Evolutionary conservation across 2,329 filamentous ascomycete species (phyloP).

Genomic region (Aureobasidium mangrovei): DNA sequence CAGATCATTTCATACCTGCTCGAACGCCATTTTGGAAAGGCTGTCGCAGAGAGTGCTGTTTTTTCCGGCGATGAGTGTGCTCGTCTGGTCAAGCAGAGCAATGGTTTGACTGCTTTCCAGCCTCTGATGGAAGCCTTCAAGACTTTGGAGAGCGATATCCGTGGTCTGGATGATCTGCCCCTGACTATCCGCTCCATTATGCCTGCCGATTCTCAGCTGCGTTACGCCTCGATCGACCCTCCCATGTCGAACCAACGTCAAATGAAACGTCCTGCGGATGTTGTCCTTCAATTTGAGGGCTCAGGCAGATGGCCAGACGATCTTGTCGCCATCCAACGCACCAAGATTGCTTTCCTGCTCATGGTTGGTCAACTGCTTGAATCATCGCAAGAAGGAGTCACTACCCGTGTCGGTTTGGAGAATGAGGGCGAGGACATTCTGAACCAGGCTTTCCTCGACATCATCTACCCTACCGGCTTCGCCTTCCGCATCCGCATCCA

Average conservation of each 20-base stretch:
- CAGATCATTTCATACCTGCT: slow-evolving; percentile 72
- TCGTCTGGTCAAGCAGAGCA: slow-evolving; percentile 32
- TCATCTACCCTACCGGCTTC: slow-evolving; percentile 62
- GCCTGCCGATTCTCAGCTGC: slow-evolving; percentile 61
- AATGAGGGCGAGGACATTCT: slow-evolving; percentile 58
- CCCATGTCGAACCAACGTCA: slow-evolving; percentile 43
- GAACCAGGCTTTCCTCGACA: slow-evolving; percentile 75
- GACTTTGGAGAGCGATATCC: slow-evolving; percentile 66
- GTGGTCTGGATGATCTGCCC: slow-evolving; percentile 71
- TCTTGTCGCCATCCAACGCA: slow-evolving; percentile 79
- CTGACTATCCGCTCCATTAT: slow-evolving; percentile 76
- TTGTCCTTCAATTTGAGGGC: slow-evolving; percentile 84
- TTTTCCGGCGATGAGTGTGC: slow-evolving; percentile 41
- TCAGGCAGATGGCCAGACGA: slow-evolving; percentile 93
- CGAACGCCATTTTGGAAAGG: slow-evolving; percentile 56
- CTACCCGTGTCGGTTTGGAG: slow-evolving; percentile 69
- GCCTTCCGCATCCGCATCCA: slow-evolving; percentile 80
- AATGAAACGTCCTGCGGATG: slow-evolving; percentile 54
- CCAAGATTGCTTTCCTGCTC: slow-evolving; percentile 79
- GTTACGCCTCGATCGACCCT: slow-evolving; percentile 58
- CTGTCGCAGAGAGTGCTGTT: slow-evolving; percentile 40
- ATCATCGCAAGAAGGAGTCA: slow-evolving; percentile 51
- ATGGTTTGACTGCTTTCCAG: slow-evolving; percentile 51
- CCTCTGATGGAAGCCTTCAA: slow-evolving; percentile 61
- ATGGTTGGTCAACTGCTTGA: slow-evolving; percentile 66